These are phyloP conservation scores for Citrus unshiu DNA, from an alignment of 345 rosid genomes.

Conservation along the genomic window DNA sequence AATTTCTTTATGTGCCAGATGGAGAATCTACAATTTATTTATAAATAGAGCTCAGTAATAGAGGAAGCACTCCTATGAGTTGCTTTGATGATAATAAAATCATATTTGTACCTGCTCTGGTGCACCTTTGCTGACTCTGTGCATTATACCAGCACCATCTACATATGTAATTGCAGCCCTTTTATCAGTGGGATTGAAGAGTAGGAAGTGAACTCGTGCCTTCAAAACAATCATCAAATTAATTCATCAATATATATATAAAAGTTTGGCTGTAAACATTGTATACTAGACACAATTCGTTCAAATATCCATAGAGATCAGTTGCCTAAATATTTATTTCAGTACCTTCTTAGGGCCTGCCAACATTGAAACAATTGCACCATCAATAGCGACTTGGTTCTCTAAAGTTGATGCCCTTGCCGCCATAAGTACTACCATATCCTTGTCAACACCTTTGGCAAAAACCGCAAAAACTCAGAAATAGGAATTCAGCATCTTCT, in stretches of 20 bases:
- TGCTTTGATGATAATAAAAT: not conserved
- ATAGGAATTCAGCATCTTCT: too few species aligned
- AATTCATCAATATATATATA: not conserved
- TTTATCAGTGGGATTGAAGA: slow-evolving; percentile 39
- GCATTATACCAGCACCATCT: slow-evolving; percentile 42
- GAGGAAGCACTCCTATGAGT: not conserved
- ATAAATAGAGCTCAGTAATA: not conserved
- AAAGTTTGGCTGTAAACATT: not conserved
- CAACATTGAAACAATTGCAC: slow-evolving; percentile 37
- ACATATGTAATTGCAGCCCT: slow-evolving; percentile 40
- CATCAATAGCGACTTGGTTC: slow-evolving; percentile 40
- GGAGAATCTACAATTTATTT: slow-evolving; percentile 36
- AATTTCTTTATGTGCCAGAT: slow-evolving; percentile 51
- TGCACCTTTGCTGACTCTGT: slow-evolving; percentile 62
- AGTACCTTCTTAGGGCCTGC: slow-evolving; percentile 38
- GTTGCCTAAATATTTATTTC: not conserved
- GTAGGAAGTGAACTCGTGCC: slow-evolving; percentile 43
- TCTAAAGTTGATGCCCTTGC: slow-evolving; percentile 42
- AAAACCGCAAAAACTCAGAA: slow-evolving; percentile 17
- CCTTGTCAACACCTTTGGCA: slow-evolving; percentile 29
- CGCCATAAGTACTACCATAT: slow-evolving; percentile 34
- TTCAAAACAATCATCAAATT: not conserved
- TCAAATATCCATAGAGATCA: too few species aligned
- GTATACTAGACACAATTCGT: too few species aligned
- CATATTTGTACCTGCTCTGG: slow-evolving; percentile 45